These are phyloP conservation scores for Hericium coralloides DNA, from an alignment of 768 basidiomycete genomes.

Conservation along the genomic window DNA sequence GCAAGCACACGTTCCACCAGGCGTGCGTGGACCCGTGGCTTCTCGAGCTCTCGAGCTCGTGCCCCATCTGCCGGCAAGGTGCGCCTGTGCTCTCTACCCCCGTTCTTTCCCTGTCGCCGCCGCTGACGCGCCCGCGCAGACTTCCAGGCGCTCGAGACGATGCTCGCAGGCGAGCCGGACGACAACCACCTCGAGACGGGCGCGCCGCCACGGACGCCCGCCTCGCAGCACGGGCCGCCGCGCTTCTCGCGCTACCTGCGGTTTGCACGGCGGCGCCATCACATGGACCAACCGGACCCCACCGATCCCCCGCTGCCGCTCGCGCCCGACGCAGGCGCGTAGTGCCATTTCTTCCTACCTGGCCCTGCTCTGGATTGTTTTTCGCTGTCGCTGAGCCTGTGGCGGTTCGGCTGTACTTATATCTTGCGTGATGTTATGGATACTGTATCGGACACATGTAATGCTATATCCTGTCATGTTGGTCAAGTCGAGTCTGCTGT, in stretches of 20 bases:
- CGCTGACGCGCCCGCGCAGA: constrained; percentile 13
- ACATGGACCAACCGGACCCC: constrained; percentile 16
- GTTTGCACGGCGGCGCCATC: constrained; percentile 20
- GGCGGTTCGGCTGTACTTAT: no score
- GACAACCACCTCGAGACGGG: constrained; percentile 10
- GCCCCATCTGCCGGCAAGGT: constrained; percentile 92
- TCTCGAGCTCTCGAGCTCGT: constrained; percentile 80
- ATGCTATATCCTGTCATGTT: no score
- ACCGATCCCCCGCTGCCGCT: constrained; percentile 9
- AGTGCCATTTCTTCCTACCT: no score
- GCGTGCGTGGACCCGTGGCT: constrained; percentile 91
- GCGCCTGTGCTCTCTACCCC: constrained; percentile 9
- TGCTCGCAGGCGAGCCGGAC: constrained; percentile 19
- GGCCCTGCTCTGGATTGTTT: no score
- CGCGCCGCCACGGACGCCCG: constrained; percentile 6
- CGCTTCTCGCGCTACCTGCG: constrained; percentile 27
- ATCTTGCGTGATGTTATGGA: no score
- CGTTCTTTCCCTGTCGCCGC: not conserved
- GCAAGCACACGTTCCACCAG: constrained; percentile 85
- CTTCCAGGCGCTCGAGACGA: constrained; percentile 26
- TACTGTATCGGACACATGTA: no score
- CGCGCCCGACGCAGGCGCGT: not conserved
- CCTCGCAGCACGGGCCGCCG: constrained; percentile 15
- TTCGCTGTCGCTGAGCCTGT: no score
- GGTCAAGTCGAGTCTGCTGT: no score